Evolutionary conservation across 75 land plant species (phyloP), one percentile per base, ranked within the genome.

Genomic region (Cunninghamia lanceolata): DNA sequence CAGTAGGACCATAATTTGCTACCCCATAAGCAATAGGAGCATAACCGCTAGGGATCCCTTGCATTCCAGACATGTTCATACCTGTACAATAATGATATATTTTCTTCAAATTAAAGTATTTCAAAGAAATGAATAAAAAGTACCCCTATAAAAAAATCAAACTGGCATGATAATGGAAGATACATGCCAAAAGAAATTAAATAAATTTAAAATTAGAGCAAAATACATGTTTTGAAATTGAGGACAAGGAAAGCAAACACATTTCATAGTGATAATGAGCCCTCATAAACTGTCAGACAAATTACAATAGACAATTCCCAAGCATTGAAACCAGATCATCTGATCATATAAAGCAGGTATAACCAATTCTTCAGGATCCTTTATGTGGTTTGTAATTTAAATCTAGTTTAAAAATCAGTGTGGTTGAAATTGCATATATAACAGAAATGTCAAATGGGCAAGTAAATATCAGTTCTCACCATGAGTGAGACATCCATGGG

Each of bases 1-100:
- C 91, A 87, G 91, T 91, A n/a, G 93, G 79, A 80, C 91, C 93
- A 91, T 89, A 92, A 88, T 86, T 88, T 39, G 87, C 47, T 56
- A 90, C 13, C 76, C 88, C 89, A 81, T 93, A 89, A 32, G 89
- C 80, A 42, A 84, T 83, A 35, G 87, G 83, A 77, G 87, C 84
- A 88, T 87, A 87, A 28, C 87, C 86, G 86, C 84, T 88, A 77
- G 90, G 91, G 56, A 88, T 68, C 38, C 87, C 88, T 85, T 86
- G 95, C 86, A 87, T 88, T 78, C 89, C 92, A 82, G 89, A 80
- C 52, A 92, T 81, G 74, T 81, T 88, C 70, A 84, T 85, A 90
- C 93, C 93, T 92, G 84, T 77, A 87, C 52, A 50, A 50, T 4
- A 59, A 85, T 59, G 6, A 54, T 53, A 83, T 35, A 17, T 83